phyloP scores from a whole-genome alignment of 352 stramenopile genomes.

The Globisporangium orthogonon region DNA sequence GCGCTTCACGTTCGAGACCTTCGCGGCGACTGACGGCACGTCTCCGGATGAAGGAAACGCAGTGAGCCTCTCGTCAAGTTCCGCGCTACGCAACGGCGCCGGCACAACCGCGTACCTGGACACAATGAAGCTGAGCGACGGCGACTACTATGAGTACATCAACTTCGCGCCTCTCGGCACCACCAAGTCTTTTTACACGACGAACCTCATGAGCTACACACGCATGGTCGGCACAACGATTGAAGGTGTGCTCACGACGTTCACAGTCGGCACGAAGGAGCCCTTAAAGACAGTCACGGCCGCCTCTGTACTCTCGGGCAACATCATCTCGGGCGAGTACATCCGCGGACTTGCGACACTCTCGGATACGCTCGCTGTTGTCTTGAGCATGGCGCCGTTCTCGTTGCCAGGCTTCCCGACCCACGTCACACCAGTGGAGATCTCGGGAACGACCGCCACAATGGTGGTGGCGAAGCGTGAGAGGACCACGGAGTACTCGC shows the following conservation, averaged over 20 bases:
- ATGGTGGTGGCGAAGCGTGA: constrained; percentile 19
- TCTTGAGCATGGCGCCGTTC: constrained; percentile 17
- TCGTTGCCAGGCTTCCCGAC: constrained; percentile 9
- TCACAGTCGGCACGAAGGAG: constrained; percentile 19
- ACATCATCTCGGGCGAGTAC: constrained; percentile 17
- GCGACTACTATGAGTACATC: constrained; percentile 27
- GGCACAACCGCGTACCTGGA: constrained; percentile 66
- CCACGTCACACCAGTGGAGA: constrained; percentile 24
- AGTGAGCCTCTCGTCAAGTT: constrained; percentile 31
- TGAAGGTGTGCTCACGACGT: constrained; percentile 43
- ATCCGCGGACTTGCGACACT: constrained; percentile 53
- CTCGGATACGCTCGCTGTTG: constrained; percentile 38
- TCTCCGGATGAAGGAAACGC: constrained; percentile 20
- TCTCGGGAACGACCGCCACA: constrained; percentile 17
- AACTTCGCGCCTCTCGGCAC: constrained; percentile 44
- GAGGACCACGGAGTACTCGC: constrained; percentile 18
- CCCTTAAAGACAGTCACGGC: constrained; percentile 28
- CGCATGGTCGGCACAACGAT: constrained; percentile 15
- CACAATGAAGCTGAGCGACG: constrained; percentile 19
- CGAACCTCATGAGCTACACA: constrained; percentile 48
- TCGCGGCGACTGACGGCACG: constrained; percentile 15
- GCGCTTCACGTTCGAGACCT: constrained; percentile 30
- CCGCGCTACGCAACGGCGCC: constrained; percentile 38
- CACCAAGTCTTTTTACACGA: constrained; percentile 23
- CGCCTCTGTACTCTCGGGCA: constrained; percentile 6